Percentiles rank a stretch among this genome's conserved stretches.
phyloP scores from a whole-genome alignment of 805 yeast species.

The Candida parachauliodes region DNA sequence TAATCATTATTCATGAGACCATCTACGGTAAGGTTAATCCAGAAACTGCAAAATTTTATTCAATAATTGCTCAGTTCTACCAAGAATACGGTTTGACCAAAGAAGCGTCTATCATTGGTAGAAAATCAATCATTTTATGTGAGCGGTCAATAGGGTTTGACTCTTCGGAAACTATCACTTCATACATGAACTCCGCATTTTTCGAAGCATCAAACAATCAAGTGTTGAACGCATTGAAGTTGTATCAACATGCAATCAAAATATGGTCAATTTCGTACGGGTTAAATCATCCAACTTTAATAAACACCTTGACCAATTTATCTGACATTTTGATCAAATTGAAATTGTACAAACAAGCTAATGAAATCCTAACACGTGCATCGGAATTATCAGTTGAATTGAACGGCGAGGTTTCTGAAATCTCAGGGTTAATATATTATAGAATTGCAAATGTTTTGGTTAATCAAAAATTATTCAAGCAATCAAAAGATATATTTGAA shows the following conservation, averaged over 20 bases:
- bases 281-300: constrained; percentile 63
- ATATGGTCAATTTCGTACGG: constrained; percentile 60
- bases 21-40: constrained; percentile 78
- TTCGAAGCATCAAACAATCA: constrained; percentile 62
- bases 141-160: constrained; percentile 85
- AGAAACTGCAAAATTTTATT: constrained; percentile 69
- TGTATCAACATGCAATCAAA: constrained; percentile 57
- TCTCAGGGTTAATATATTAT: constrained; percentile 63
- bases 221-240: constrained; percentile 56
- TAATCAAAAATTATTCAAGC: constrained; percentile 46
- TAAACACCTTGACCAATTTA: constrained; percentile 60
- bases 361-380: constrained; percentile 51
- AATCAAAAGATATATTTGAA: constrained; percentile 54
- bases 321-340: constrained; percentile 56
- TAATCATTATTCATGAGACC: constrained; percentile 73
- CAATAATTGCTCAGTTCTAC: constrained; percentile 63
- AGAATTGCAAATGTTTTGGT: constrained; percentile 53
- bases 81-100: constrained; percentile 52
- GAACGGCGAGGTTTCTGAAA: constrained; percentile 58
- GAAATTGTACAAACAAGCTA: constrained; percentile 46
- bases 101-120: constrained; percentile 61
- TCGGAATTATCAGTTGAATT: constrained; percentile 46
- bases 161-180: constrained; percentile 67
- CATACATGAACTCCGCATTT: constrained; percentile 71
- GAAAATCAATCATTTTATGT: constrained; percentile 66